Conservation (phyloP, 2,329 filamentous ascomycete genomes). For the Metarhizium rileyi region DNA sequence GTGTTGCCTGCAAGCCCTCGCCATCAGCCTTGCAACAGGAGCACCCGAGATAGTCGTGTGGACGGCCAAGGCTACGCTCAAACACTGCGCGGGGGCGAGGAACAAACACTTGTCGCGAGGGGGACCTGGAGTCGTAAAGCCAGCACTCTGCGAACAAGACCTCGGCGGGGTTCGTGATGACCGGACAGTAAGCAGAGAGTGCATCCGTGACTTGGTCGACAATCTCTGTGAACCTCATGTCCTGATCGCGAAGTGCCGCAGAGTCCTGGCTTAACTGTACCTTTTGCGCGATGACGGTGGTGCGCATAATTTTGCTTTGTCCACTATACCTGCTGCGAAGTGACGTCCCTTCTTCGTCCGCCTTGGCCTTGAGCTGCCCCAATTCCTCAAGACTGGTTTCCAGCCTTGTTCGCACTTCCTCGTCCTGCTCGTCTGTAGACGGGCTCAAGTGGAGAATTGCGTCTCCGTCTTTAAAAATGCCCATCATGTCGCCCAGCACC, state of each 20-base stretch:
- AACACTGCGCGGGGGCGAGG: slow-evolving; percentile 61
- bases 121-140: slow-evolving; percentile 62
- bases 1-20: slow-evolving; percentile 44
- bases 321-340: slow-evolving; percentile 69
- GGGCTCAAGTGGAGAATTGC: slow-evolving; percentile 22
- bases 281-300: slow-evolving; percentile 72
- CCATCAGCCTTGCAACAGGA: slow-evolving; percentile 49
- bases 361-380: slow-evolving; percentile 32
- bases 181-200: slow-evolving; percentile 17
- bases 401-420: slow-evolving; percentile 25
- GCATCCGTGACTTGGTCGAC: slow-evolving; percentile 38
- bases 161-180: slow-evolving; percentile 20
- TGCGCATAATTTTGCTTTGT: slow-evolving; percentile 59
- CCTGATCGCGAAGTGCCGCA: slow-evolving; percentile 58
- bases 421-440: slow-evolving; percentile 21
- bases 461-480: slow-evolving; percentile 27
- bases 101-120: slow-evolving; percentile 64
- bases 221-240: slow-evolving; percentile 59
- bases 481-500: slow-evolving; percentile 18
- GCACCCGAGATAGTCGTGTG: slow-evolving; percentile 70
- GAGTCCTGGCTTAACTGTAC: slow-evolving; percentile 71
- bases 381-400: slow-evolving; percentile 35
- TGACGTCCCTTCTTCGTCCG: slow-evolving; percentile 34
- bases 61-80: slow-evolving; percentile 60
- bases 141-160: slow-evolving; percentile 62